Evolutionary conservation across 257 asterid genomes (phyloP), one percentile per base, ranked within the genome.

Genomic region (Prunella vulgaris): DNA sequence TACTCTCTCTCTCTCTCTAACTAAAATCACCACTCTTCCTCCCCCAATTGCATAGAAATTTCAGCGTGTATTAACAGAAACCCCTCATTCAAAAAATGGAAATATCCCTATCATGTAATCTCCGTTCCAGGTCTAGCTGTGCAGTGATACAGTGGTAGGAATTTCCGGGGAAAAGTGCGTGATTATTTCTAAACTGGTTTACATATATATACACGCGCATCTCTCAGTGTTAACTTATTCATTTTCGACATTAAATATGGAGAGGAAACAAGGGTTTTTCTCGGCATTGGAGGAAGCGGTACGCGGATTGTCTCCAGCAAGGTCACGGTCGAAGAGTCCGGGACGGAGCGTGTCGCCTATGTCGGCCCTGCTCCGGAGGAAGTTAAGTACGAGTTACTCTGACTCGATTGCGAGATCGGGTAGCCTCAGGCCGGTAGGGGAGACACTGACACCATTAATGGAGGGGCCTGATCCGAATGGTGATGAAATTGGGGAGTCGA

Each of bases 261-360:
- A 93, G 83, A 87, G 79, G 71, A 93, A 82, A 32, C 95, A 90
- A 56, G 97, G 98, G 6, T 93, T 93, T 71, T 88, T 93, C 77
- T 90, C 98, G 51, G 92, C 96, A 10, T 71, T 92, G 69, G 95
- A 90, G 46, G 97, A 93, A 46, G 96, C 88, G 5, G 94, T 93
- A 1, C 88, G 98, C 14, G 95, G 96, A 1, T 63, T 93, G 48
- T 93, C 98, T 32, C 98, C 97, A 64, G 83, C 78, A 7, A 81
- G 97, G 92, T 85, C 98, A 3, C 85, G 97, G 24, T 72, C 85
- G 14, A 85, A 80, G 78, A 87, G 96, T 70, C 92, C 97, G 4
- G 90, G 87, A 15, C 81, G 98, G 71, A 79, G 81, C 70, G 81
- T 54, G 71, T 89, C 96, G 24, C 94, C 98, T 5, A 80, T 89